phyloP scores from a whole-genome alignment of 2,329 filamentous ascomycete genomes.

The Rhynchosporium agropyri region DNA sequence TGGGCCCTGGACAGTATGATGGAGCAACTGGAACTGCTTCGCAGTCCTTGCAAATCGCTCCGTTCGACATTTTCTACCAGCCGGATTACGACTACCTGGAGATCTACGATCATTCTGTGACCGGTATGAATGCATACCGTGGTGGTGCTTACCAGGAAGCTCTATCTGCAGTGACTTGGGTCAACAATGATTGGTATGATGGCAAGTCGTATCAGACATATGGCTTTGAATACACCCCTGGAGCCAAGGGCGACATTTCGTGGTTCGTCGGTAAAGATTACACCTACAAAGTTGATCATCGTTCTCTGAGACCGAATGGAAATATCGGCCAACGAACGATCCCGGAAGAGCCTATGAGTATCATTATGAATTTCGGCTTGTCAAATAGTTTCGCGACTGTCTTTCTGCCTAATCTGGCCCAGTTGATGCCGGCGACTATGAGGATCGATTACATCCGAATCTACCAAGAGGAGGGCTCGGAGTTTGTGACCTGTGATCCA shows the following conservation, averaged over 20 bases:
- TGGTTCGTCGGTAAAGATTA: conserved; percentile 69
- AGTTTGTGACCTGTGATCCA: conserved; percentile 68
- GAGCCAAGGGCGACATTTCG: conserved; percentile 60
- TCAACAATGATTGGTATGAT: conserved; percentile 69
- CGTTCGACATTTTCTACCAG: conserved; percentile 71
- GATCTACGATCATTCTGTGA: conserved; percentile 62
- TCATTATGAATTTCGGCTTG: conserved; percentile 73
- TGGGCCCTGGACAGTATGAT: conserved; percentile 47
- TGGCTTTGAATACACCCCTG: conserved; percentile 65
- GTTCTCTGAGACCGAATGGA: conserved; percentile 66
- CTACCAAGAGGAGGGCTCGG: conserved; percentile 63
- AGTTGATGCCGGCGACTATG: conserved; percentile 65
- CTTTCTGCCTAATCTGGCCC: conserved; percentile 57
- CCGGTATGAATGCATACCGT: conserved; percentile 60
- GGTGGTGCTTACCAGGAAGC: conserved; percentile 66
- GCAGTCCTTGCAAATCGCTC: conserved; percentile 68
- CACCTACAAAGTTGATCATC: conserved; percentile 64
- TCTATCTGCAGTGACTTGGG: conserved; percentile 60
- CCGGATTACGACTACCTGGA: conserved; percentile 67
- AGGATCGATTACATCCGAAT: conserved; percentile 71
- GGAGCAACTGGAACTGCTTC: conserved; percentile 63
- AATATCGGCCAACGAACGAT: conserved; percentile 68
- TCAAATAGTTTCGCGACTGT: conserved; percentile 65
- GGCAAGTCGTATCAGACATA: conserved; percentile 64
- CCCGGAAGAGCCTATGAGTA: conserved; percentile 67